Conservation (phyloP, 192 early-diverging fungal genomes). For the Entomortierella chlamydospora region DNA sequence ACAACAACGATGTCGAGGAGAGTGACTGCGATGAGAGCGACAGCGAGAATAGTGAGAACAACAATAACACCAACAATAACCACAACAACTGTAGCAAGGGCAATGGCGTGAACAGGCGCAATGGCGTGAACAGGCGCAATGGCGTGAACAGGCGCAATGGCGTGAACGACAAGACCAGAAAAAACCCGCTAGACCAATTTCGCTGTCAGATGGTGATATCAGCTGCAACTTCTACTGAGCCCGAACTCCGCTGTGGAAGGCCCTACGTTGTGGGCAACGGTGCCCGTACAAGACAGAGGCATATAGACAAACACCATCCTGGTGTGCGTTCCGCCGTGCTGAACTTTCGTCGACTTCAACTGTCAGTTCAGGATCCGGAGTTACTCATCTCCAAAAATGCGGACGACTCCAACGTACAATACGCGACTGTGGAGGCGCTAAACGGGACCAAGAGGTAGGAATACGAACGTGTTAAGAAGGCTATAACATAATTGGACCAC, state of each 20-base stretch:
- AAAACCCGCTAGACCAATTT: background rate
- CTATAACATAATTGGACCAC: background rate
- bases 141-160: background rate
- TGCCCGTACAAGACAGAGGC: conserved; percentile 7
- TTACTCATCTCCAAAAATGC: conserved; percentile 6
- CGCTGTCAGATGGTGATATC: conserved; percentile 14
- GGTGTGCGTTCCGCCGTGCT: conserved; percentile 11
- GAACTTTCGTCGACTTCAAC: conserved; percentile 9
- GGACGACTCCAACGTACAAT: conserved; percentile 2
- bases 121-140: background rate
- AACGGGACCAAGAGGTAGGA: conserved; percentile 3
- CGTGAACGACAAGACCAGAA: background rate
- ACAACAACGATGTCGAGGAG: background rate
- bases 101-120: background rate
- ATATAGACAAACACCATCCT: conserved; percentile 8
- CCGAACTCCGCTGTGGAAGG: conserved; percentile 3
- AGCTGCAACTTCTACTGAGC: conserved; percentile 2
- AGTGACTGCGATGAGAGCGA: background rate
- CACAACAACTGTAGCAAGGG: too few relatives aligned
- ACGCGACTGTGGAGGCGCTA: conserved; percentile 7
- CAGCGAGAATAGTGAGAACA: background rate
- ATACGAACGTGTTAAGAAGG: background rate
- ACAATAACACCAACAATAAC: background rate
- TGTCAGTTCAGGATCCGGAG: conserved; percentile 1
- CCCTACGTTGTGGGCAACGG: too few relatives aligned